Base-by-base conservation (phyloP, 2,329 filamentous ascomycete species). In the Colletotrichum australisinense region DNA sequence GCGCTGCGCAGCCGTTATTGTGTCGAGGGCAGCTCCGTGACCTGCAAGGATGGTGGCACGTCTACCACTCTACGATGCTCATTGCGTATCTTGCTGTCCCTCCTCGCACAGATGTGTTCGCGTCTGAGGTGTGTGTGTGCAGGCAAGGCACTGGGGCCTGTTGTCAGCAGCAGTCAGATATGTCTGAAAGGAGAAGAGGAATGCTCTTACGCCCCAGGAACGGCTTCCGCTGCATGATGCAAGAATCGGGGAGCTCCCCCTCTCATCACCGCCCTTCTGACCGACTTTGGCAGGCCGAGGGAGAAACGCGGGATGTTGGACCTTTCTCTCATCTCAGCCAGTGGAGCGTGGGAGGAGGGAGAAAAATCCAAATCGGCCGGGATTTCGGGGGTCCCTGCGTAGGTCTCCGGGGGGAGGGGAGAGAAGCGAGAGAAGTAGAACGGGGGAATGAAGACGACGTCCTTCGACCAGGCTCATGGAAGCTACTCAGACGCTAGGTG, bases 381-480 rank as follows among this genome's bases (percentile, higher is more conserved):
- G 58, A 63, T 69, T 49, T 69, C 58, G 69, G 69, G 58, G 64
- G 64, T 38, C 65, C 58, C 69, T 68, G 65, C 65, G 69, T 59
- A 52, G 28, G 69, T 72, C 69, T 59, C 69, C 65, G 58, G 68
- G 56, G 30, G 30, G 30, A 11, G 38, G 38, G 38, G 16, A 42
- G 38, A 42, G 46, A 46, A 46, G 59, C 26, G 32, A 57, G 7
- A 57, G 67, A 63, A 26, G 67, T 69, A 35, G 67, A 62, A 62
- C 42, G 4, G 58, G 46, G 42, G 32, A 38, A 46, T 58, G 60
- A 72, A 72, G 69, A 72, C 69, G 38, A 42, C 32, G 58, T 72
- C 69, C 69, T 69, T 38, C 65, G 69, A 68, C 65, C 69, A 69
- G 69, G 69, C 69, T 72, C 69, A 63, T 72, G 69, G 69, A 69